Evolutionary conservation across 129 eudicot genomes (phyloP).

Genomic region (Heracleum sosnowskyi): DNA sequence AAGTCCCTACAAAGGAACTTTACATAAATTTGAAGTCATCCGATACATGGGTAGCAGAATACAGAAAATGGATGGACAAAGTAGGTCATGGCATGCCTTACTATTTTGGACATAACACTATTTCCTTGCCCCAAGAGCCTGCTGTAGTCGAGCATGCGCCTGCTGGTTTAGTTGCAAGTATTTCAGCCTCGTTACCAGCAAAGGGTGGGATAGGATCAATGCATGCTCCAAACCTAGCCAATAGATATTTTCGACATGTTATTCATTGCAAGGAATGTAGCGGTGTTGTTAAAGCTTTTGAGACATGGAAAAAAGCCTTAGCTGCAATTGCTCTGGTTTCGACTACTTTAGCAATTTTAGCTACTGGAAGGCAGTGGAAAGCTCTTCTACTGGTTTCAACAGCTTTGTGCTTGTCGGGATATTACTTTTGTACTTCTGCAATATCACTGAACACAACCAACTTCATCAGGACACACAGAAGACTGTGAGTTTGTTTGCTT

Average conservation of each 20-base stretch:
- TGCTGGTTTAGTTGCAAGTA: conserved; percentile 75
- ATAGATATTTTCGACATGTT: conserved; percentile 76
- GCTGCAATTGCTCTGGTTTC: conserved; percentile 52
- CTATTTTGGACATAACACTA: conserved; percentile 69
- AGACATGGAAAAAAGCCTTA: conserved; percentile 19
- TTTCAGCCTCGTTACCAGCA: conserved; percentile 86
- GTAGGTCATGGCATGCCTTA: conserved; percentile 99
- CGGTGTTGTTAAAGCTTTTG: conserved; percentile 28
- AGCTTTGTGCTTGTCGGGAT: conserved; percentile 47
- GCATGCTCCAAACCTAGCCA: conserved; percentile 71
- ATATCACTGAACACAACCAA: conserved; percentile 73
- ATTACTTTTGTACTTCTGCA: conserved; percentile 50
- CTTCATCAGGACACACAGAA: conserved; percentile 84
- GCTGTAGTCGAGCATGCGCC: conserved; percentile 98
- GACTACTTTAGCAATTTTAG: conserved; percentile 61
- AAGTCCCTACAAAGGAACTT: conserved; percentile 68
- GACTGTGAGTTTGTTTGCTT: conserved; percentile 37
- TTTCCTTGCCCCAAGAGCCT: conserved; percentile 58
- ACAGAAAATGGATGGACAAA: conserved; percentile 98
- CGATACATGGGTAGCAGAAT: conserved; percentile 93
- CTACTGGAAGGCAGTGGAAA: conserved; percentile 80
- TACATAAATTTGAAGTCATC: conserved; percentile 76
- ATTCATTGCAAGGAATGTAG: conserved; percentile 84
- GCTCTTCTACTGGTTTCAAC: conserved; percentile 44
- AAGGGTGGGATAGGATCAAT: conserved; percentile 73